A percentile compares a stretch with the other conserved stretches of the same genome.
These are phyloP conservation scores for Microbotryum saponariae DNA, from an alignment of 1,284 basidiomycete species.

Conservation along the genomic window DNA sequence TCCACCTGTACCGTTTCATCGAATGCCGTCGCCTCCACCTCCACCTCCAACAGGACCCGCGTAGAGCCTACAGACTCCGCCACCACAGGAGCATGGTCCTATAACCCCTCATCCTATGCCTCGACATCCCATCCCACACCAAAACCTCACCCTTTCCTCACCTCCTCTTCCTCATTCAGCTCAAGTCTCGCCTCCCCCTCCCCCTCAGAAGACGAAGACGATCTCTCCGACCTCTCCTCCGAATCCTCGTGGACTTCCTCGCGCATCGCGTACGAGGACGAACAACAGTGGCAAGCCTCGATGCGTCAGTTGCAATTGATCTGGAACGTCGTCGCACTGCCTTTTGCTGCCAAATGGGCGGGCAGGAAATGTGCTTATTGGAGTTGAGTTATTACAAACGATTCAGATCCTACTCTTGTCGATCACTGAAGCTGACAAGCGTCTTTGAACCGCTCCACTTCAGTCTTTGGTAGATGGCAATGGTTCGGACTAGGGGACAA, in stretches of 20 bases:
- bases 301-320: constrained; percentile 20
- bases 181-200: not conserved
- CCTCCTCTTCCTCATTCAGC: not conserved
- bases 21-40: too few species aligned
- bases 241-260: constrained; percentile 12
- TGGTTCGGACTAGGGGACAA: not conserved
- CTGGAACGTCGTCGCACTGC: constrained; percentile 23
- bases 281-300: constrained; percentile 28
- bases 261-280: constrained; percentile 12
- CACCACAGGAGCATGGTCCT: too few species aligned
- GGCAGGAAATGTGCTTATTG: constrained; percentile 27
- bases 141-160: not conserved
- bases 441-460: not conserved
- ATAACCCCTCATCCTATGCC: too few species aligned
- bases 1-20: too few species aligned
- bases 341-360: constrained; percentile 20
- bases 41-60: too few species aligned
- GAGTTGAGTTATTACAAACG: not conserved
- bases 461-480: not conserved
- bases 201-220: not conserved
- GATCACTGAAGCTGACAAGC: not conserved
- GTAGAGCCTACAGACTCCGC: too few species aligned
- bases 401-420: too few species aligned
- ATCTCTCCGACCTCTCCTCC: not conserved
- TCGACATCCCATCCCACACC: too few species aligned